These are phyloP conservation scores for Mycena vitilis DNA, from an alignment of 768 basidiomycete genomes.

Conservation along the genomic window DNA sequence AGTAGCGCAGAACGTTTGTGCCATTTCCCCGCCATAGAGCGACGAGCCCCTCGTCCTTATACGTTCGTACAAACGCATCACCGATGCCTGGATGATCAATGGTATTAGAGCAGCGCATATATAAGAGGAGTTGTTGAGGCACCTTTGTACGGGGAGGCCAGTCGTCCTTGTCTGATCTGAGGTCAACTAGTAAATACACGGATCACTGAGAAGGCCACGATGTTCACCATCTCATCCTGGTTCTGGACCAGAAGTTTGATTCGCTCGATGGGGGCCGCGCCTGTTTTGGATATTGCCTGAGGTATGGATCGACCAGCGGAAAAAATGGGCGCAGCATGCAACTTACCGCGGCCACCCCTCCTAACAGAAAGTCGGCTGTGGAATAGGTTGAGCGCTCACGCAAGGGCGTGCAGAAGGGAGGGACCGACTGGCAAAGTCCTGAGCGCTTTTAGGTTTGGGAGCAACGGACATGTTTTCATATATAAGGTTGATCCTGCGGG, in stretches of 20 bases:
- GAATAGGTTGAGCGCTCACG: neutral
- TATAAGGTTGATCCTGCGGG: neutral
- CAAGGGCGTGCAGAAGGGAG: conserved; percentile 14
- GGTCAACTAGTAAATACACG: no score
- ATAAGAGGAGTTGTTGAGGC: neutral
- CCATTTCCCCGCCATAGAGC: conserved; percentile 92
- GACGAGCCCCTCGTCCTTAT: conserved; percentile 81
- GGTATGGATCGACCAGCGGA: neutral
- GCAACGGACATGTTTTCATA: conserved; percentile 21
- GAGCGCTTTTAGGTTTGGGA: conserved; percentile 63
- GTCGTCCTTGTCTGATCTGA: conserved; percentile 90
- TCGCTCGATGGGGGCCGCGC: conserved; percentile 90
- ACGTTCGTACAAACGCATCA: conserved; percentile 83
- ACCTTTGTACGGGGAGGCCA: conserved; percentile 82
- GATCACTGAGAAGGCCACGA: neutral
- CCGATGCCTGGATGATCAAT: conserved; percentile 55
- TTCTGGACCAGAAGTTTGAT: conserved; percentile 89
- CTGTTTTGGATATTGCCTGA: conserved; percentile 88
- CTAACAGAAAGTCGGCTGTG: conserved; percentile 78
- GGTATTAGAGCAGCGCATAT: neutral
- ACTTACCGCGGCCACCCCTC: conserved; percentile 76
- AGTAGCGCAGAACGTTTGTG: conserved; percentile 62
- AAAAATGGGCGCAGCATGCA: neutral
- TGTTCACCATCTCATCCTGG: conserved; percentile 85
- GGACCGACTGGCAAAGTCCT: conserved; percentile 75